A percentile compares a stretch with the other conserved stretches of the same genome.
These are phyloP conservation scores for Aspergillus indologenus DNA, from an alignment of 495 filamentous ascomycete genomes.

Conservation along the genomic window DNA sequence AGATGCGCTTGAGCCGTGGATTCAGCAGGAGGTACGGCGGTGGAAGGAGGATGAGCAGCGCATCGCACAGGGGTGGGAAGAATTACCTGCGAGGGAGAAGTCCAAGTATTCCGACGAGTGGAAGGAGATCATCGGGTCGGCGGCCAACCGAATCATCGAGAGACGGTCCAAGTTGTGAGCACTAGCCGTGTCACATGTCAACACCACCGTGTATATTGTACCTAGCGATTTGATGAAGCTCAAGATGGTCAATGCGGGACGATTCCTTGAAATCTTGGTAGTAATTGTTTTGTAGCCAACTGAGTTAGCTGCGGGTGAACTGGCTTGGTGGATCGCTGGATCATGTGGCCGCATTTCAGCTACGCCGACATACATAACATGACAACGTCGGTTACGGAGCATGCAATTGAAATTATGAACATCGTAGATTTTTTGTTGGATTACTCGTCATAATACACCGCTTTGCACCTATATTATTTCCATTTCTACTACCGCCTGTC, in stretches of 20 bases:
- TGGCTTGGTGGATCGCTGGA: too few species aligned
- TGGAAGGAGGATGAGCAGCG: slow-evolving; percentile 55
- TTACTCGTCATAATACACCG: slow-evolving; percentile 29
- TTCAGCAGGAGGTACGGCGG: slow-evolving; percentile 48
- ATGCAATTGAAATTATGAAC: background rate
- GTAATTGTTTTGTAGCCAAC: too few species aligned
- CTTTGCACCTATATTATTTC: slow-evolving; percentile 17
- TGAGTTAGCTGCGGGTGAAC: too few species aligned
- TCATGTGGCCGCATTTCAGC: too few species aligned
- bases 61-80: slow-evolving; percentile 47
- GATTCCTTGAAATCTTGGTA: too few species aligned
- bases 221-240: too few species aligned
- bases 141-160: background rate
- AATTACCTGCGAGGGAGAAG: slow-evolving; percentile 39
- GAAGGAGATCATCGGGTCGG: slow-evolving; percentile 14
- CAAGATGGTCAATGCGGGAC: too few species aligned
- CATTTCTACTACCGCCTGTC: background rate
- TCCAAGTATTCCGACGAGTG: slow-evolving; percentile 46
- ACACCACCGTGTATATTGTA: too few species aligned
- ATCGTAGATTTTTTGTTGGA: slow-evolving; percentile 11
- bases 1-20: slow-evolving; percentile 20
- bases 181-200: too few species aligned
- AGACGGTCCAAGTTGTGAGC: background rate
- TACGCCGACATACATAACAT: too few species aligned
- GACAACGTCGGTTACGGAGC: background rate